Evolutionary conservation across 179 eudicot species (phyloP), one percentile per base, ranked within the genome.

Genomic region (Silene noctiflora): DNA sequence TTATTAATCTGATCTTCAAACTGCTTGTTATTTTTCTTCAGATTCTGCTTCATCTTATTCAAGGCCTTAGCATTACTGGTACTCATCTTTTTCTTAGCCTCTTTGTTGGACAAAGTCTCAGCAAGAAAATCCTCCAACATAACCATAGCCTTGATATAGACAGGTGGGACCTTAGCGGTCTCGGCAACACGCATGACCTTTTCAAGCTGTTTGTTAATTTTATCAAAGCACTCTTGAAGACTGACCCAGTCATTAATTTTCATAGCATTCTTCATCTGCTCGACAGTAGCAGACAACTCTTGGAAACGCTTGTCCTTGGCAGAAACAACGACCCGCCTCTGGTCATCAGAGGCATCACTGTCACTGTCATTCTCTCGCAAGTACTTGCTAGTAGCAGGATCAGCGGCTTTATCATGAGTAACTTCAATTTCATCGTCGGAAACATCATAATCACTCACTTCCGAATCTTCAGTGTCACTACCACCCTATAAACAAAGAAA

Each of bases 221-320:
- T 91, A 76, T 93, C 97, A 78, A 83, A 93, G 79, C 87, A 85
- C 78, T 93, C 98, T 60, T 88, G 95, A 33, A 93, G 79, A 74
- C 87, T 87, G 17, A 91, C 94, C 97, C 96, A 90, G 70, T 93
- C 98, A 74, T 93, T 93, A 27, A 93, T 93, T 72, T 93, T 93
- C 88, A 90, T 89, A 0, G 91, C 95, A 81, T 91, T 93, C 85
- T 88, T 91, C 87, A 91, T 91, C 76, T 89, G 95, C 61, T 93
- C 98, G 46, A 93, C 89, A 9, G 98, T 93, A 2, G 91, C 76
- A 69, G 86, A 71, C 95, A 93, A 78, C 87, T 91, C 98, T 67
- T 90, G 89, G 75, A 84, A 91, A 0, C 98, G 88, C 81, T 91
- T 93, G 72, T 91, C 98, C 80, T 90, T 93, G 31, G 87, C 86